Conservation (phyloP, 2,329 filamentous ascomycete species). For the Alternaria arbusti region DNA sequence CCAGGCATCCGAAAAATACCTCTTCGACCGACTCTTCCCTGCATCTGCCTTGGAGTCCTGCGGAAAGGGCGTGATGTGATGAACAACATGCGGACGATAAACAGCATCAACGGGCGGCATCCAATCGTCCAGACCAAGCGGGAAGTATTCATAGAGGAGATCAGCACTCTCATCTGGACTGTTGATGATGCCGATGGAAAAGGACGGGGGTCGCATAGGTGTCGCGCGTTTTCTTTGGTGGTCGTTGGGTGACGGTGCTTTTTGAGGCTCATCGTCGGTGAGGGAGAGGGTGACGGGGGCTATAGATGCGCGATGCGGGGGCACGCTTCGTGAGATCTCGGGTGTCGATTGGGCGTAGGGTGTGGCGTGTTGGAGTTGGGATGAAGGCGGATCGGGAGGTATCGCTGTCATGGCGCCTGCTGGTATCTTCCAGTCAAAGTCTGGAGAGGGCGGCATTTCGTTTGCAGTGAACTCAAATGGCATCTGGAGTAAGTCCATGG, state of each 20-base stretch:
- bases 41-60: slow-evolving; percentile 55
- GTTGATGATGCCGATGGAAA: slow-evolving; percentile 58
- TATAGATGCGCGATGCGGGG: slow-evolving; percentile 50
- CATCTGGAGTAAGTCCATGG: slow-evolving; percentile 47
- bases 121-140: slow-evolving; percentile 89
- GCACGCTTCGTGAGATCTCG: slow-evolving; percentile 53
- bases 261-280: slow-evolving; percentile 61
- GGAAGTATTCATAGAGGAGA: slow-evolving; percentile 92
- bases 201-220: slow-evolving; percentile 53
- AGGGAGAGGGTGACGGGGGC: slow-evolving; percentile 63
- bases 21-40: slow-evolving; percentile 53
- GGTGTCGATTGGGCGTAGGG: slow-evolving; percentile 62
- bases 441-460: slow-evolving; percentile 50
- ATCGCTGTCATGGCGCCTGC: slow-evolving; percentile 52
- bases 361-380: slow-evolving; percentile 40
- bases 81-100: slow-evolving; percentile 90
- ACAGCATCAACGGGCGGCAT: slow-evolving; percentile 89
- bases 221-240: slow-evolving; percentile 43
- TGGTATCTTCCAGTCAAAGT: slow-evolving; percentile 55
- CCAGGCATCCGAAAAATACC: slow-evolving; percentile 56
- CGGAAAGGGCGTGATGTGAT: slow-evolving; percentile 70
- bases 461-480: slow-evolving; percentile 51
- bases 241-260: slow-evolving; percentile 45
- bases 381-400: slow-evolving; percentile 48
- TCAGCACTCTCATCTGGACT: slow-evolving; percentile 79